phyloP scores from a whole-genome alignment of 2,329 filamentous ascomycete genomes.

The Biscogniauxia mediterranea region DNA sequence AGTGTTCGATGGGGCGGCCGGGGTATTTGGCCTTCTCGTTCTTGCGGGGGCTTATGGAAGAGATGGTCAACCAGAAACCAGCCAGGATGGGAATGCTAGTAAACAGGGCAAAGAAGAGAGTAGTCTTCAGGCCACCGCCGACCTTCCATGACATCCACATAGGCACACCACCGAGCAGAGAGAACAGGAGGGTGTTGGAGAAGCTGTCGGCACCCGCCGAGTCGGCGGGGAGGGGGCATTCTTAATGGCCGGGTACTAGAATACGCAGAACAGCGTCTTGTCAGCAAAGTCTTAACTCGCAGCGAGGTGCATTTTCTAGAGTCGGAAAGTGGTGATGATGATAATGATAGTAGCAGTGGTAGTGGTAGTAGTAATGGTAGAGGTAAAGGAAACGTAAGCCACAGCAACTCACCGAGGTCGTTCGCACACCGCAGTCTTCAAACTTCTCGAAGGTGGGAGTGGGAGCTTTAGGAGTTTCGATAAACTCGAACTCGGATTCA shows the following conservation, averaged over 20 bases:
- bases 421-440: constrained; percentile 55
- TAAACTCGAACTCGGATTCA: constrained; percentile 63
- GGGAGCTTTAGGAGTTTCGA: constrained; percentile 53
- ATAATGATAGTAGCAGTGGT: too few relatives aligned
- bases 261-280: not conserved
- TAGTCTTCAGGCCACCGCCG: constrained; percentile 82
- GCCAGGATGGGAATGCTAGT: constrained; percentile 76
- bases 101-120: constrained; percentile 80
- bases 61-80: constrained; percentile 78
- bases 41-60: constrained; percentile 79
- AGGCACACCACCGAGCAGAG: constrained; percentile 68
- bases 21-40: constrained; percentile 90
- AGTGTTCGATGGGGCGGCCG: constrained; percentile 85
- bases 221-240: constrained; percentile 91
- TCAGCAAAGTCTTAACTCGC: not conserved
- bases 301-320: not conserved
- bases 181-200: constrained; percentile 76
- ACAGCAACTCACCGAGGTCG: constrained; percentile 48
- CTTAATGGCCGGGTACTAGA: constrained; percentile 81
- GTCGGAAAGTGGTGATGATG: not conserved
- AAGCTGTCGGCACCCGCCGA: constrained; percentile 81
- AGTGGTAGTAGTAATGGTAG: too few relatives aligned
- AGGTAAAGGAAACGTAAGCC: constrained; percentile 2
- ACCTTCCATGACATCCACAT: constrained; percentile 80
- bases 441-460: constrained; percentile 49